Conservation (phyloP, 371 early-diverging fungal genomes). For the Circinella umbellata region DNA sequence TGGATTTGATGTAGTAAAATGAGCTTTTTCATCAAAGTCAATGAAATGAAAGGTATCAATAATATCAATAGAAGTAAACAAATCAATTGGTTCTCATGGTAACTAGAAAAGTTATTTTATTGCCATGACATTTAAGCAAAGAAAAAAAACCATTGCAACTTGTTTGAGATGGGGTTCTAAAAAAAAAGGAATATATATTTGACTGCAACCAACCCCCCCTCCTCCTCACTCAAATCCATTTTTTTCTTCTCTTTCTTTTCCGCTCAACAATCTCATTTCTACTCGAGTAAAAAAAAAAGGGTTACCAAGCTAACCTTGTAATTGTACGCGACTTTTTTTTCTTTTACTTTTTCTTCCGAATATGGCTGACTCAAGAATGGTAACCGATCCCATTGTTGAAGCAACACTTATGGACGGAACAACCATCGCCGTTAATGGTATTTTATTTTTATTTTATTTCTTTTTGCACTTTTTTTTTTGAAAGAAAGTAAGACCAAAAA, state of each 20-base stretch:
- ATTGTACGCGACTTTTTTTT: constrained; percentile 1
- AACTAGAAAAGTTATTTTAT: too few species aligned
- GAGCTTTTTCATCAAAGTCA: too few species aligned
- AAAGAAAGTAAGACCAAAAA: neutral
- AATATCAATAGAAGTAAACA: too few species aligned
- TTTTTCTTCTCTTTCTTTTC: constrained; percentile 11
- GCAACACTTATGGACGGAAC: constrained; percentile 26
- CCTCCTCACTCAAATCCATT: neutral
- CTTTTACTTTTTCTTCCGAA: neutral
- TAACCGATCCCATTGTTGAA: constrained; percentile 15
- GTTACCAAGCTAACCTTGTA: neutral
- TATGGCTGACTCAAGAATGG: constrained; percentile 20
- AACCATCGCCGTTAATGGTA: constrained; percentile 24
- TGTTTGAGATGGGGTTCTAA: neutral
- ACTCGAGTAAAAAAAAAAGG: neutral
- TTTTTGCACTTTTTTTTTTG: too few species aligned
- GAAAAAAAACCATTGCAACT: neutral
- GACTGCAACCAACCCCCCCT: neutral
- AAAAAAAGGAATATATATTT: neutral
- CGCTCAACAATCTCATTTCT: constrained; percentile 3
- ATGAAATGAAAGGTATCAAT: too few species aligned
- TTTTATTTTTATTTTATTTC: too few species aligned
- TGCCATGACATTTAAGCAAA: neutral
- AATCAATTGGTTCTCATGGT: too few species aligned
- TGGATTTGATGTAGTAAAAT: too few species aligned